Base-by-base conservation (phyloP, 2,329 filamentous ascomycete genomes). In the Fusarium abutilonis region DNA sequence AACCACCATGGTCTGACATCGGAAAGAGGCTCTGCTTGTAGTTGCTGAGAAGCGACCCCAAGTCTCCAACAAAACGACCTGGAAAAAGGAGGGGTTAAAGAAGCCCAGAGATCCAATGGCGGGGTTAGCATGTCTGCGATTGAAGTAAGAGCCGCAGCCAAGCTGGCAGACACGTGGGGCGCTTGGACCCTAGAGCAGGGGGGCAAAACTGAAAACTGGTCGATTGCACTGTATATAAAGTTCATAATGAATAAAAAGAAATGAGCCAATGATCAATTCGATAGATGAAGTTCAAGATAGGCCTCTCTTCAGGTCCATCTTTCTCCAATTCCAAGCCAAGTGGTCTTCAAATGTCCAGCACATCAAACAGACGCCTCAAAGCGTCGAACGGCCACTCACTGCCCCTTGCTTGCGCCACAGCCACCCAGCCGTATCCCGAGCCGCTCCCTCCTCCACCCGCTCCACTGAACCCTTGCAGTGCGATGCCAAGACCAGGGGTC, bases 1-100 rank as follows among this genome's bases (percentile, higher is more conserved):
- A 70, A 70, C 67, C 65, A 70, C 60, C 31, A 70, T 69, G 63
- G 51, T n/a, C 67, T 65, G 67, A 69, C 53, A 35, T 10, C 29
- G 56, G 53, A 44, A 32, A 21, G 53, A 52, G 59, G 56, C 45
- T 64, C 45, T 60, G 52, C 38, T 41, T n/a, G n/a, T 19, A 17
- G 29, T 41, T 38, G 45, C 38, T 32, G 23, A 40, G 52, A 51
- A 35, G 43, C 40, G 39, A 49, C 36, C 42, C 51, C 51, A 50
- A 50, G 19, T 39, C 19, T 39, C 36, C 46, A 17, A 36, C 17
- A 31, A 13, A 23, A 35, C 31, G 5, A 9, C 3, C 13, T 11
- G 39, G n/a, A 11, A 36, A 46, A 39, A 43, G 35, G 46, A 59
- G 46, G 52, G 50, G 55, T n/a, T n/a, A n/a, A n/a, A n/a, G n/a